phyloP scores from a whole-genome alignment of 2,329 filamentous ascomycete genomes.

The Cercospora sesami region DNA sequence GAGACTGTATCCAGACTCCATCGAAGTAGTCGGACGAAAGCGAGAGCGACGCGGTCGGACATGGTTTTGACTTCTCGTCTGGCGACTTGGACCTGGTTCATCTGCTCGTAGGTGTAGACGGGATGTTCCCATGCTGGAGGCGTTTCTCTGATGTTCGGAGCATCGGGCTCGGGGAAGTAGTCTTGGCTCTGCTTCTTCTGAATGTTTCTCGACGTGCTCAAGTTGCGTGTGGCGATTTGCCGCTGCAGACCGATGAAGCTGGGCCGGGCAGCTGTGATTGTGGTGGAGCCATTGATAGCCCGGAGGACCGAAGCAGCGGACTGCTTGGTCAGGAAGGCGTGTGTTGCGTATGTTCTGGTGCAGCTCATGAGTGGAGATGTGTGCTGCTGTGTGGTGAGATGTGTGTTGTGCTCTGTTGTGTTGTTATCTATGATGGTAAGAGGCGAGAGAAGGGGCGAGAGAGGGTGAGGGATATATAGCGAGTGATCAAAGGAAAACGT shows the following conservation, averaged over 20 bases:
- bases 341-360: conserved; percentile 13
- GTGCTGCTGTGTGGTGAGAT: neutral
- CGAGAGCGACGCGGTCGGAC: conserved; percentile 77
- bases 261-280: conserved; percentile 35
- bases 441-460: conserved; percentile 11
- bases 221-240: conserved; percentile 38
- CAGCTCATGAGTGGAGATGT: conserved; percentile 16
- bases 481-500: neutral
- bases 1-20: conserved; percentile 81
- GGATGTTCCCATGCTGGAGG: conserved; percentile 53
- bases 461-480: conserved; percentile 12
- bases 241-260: conserved; percentile 39
- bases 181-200: conserved; percentile 41
- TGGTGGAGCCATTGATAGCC: conserved; percentile 38
- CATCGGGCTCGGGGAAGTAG: conserved; percentile 50
- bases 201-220: conserved; percentile 42
- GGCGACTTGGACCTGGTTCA: conserved; percentile 70
- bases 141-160: conserved; percentile 48
- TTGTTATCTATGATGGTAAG: neutral
- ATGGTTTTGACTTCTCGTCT: conserved; percentile 72
- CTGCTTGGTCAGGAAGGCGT: conserved; percentile 21
- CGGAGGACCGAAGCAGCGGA: conserved; percentile 41
- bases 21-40: conserved; percentile 71
- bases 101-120: conserved; percentile 72
- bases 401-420: neutral